Evolutionary conservation across 768 basidiomycete species (phyloP).

Genomic region (Suillus luteus): DNA sequence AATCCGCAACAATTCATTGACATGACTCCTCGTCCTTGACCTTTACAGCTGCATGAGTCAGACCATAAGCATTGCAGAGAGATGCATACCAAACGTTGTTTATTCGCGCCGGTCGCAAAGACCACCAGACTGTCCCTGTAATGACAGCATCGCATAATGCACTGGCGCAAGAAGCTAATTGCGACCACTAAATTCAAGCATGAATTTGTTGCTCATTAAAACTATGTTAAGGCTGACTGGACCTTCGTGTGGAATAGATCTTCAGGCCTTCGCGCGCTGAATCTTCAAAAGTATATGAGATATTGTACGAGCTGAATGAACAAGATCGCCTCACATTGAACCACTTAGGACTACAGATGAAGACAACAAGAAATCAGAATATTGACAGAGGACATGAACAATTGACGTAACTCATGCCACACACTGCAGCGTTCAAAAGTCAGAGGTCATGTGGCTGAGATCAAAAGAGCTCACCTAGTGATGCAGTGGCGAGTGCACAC

Average conservation of each 20-base stretch:
- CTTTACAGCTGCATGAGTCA: slow-evolving; percentile 6
- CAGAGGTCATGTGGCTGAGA: neutral
- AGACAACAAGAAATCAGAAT: neutral
- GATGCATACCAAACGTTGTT: slow-evolving; percentile 15
- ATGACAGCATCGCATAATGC: slow-evolving; percentile 24
- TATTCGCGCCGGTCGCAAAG: slow-evolving; percentile 17
- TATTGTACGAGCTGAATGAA: neutral
- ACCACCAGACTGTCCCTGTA: slow-evolving; percentile 19
- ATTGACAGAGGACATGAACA: neutral
- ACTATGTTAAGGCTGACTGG: neutral
- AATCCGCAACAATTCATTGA: slow-evolving; percentile 15
- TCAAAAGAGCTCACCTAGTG: slow-evolving; percentile 19
- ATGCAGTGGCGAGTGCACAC: slow-evolving; percentile 12
- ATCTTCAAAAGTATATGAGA: slow-evolving; percentile 10
- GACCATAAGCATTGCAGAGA: neutral
- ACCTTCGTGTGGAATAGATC: slow-evolving; percentile 14
- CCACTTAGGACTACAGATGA: slow-evolving; percentile 10
- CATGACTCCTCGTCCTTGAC: slow-evolving; percentile 9
- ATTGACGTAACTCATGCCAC: slow-evolving; percentile 19
- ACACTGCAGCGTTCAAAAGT: slow-evolving; percentile 8
- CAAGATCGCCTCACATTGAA: neutral
- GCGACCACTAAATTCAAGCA: slow-evolving; percentile 11
- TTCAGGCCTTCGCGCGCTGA: slow-evolving; percentile 12
- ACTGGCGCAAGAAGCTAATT: slow-evolving; percentile 15
- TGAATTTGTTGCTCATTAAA: neutral